Evolutionary conservation across 1,284 basidiomycete species (phyloP), one percentile per base, ranked within the genome.

Genomic region (Coniferiporia sulphurascens): DNA sequence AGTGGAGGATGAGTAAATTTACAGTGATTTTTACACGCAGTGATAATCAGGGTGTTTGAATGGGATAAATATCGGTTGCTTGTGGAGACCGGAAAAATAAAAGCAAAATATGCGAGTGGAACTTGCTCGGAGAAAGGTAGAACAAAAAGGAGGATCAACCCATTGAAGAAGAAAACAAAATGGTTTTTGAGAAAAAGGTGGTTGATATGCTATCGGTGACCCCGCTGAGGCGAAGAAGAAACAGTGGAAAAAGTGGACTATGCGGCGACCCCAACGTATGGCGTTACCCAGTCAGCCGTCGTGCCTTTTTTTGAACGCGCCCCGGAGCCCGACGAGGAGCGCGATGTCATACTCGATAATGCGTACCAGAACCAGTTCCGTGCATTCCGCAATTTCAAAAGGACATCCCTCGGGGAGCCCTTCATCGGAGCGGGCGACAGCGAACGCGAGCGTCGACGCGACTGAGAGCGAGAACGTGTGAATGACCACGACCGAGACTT

Each of bases 281-380:
- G 45, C 19, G 59, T 15, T 1, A 44, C 35, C 55, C 59, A 60
- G 50, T 56, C 54, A 41, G 59, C 19, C 3, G 19, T 35, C 12
- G 19, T 17, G n/a, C 43, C 45, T 35, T 56, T 56, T n/a, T 49
- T 52, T 19, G 50, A 43, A 19, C 51, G 43, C n/a, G 52, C 34
- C 17, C 32, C 45, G n/a, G 32, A 48, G n/a, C 48, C 56, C 17
- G 56, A 58, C 34, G 60, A 44, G 15, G 52, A 49, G 19, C 48
- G 52, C 22, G 56, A 55, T n/a, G 56, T 58, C 60, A 62, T 51
- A 32, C 56, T 56, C 45, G 60, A 62, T 27, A 62, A 52, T 32
- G 60, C 60, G 19, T 58, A 62, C 60, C 60, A 62, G 48, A 62
- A 62, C 60, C 60, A 62, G 56, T 62, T 62, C 21, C 60, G 56